A percentile compares a stretch with the other conserved stretches of the same genome.
These are phyloP conservation scores for Dictyostelium firmibasis DNA, from an alignment of 78 protist species.

Conservation along the genomic window DNA sequence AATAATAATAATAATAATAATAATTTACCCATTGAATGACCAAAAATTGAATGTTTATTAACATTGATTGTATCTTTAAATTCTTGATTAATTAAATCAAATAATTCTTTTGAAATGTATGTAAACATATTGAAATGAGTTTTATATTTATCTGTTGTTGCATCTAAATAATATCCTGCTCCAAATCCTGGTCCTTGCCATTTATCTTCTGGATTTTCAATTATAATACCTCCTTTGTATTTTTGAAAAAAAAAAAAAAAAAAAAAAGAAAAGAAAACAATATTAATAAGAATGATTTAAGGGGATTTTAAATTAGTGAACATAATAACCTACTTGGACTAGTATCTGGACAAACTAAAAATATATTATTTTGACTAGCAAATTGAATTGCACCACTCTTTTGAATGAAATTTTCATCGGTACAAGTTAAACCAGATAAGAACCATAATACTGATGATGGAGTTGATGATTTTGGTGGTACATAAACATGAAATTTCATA, in stretches of 20 bases:
- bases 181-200: conserved; percentile 88
- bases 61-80: not conserved
- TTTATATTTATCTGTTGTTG: conserved; percentile 86
- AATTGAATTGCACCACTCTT: conserved; percentile 86
- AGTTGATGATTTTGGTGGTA: not conserved
- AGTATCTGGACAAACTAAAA: conserved; percentile 93
- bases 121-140: conserved; percentile 89
- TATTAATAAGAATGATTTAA: too few species aligned
- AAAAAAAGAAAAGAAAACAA: not conserved
- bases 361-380: conserved; percentile 73
- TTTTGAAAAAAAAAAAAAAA: not conserved
- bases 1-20: not conserved
- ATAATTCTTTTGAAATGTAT: conserved; percentile 92
- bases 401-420: conserved; percentile 89
- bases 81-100: conserved; percentile 5
- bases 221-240: conserved; percentile 49
- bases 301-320: too few species aligned
- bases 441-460: conserved; percentile 38
- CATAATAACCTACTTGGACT: conserved; percentile 78
- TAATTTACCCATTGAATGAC: conserved; percentile 63
- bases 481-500: conserved; percentile 71
- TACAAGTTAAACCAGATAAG: conserved; percentile 92
- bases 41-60: conserved; percentile 71
- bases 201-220: conserved; percentile 58
- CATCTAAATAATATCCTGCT: conserved; percentile 95